phyloP scores from a whole-genome alignment of 371 early-diverging fungal species.

The Saksenaea vasiformis region DNA sequence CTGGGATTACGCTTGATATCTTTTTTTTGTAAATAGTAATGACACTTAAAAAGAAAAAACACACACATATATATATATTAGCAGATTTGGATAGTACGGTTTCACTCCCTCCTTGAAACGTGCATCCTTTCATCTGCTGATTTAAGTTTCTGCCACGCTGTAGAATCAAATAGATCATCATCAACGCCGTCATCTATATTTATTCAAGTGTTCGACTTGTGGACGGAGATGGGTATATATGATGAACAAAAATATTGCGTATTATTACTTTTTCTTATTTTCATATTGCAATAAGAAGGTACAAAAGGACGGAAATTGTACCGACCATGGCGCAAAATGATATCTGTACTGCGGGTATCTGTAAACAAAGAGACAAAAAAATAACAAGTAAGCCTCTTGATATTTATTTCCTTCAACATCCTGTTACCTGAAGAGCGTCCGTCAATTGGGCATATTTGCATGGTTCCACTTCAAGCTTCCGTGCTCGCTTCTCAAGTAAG shows the following conservation, averaged over 20 bases:
- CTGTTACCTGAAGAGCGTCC: slow-evolving; percentile 21
- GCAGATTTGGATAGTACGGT: not conserved
- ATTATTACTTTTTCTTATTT: slow-evolving; percentile 1
- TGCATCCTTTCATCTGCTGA: not conserved
- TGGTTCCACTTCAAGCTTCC: not conserved
- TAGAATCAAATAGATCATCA: not conserved
- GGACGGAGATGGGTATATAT: not conserved
- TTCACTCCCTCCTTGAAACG: not conserved
- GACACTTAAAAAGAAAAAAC: not conserved
- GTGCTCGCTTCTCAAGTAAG: slow-evolving; percentile 9
- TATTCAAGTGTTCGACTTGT: not conserved
- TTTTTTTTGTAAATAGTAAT: not conserved
- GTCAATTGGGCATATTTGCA: not conserved
- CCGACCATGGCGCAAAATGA: slow-evolving; percentile 18
- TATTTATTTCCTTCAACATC: not conserved
- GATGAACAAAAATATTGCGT: not conserved
- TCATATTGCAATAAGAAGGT: slow-evolving; percentile 20
- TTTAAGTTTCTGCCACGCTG: not conserved
- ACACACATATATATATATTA: not conserved
- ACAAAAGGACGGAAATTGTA: slow-evolving; percentile 21
- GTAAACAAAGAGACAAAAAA: not conserved
- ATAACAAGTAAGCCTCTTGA: not conserved
- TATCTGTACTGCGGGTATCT: slow-evolving; percentile 21
- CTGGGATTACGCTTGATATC: not conserved
- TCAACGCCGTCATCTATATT: slow-evolving; percentile 1